phyloP scores from a whole-genome alignment of 495 filamentous ascomycete genomes.

The Lasiosphaeria hispida region DNA sequence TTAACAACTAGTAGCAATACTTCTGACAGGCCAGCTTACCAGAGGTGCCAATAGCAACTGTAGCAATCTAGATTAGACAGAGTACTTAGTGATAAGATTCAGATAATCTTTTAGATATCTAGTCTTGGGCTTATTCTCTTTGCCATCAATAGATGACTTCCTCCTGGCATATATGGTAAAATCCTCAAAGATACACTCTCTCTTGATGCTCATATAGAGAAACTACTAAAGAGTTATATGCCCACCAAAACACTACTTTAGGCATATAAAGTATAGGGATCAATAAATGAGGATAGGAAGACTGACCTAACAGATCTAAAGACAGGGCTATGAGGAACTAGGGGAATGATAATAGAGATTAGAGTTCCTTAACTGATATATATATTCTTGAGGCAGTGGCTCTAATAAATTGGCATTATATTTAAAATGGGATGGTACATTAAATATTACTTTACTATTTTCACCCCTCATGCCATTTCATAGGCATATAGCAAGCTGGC shows the following conservation, averaged over 20 bases:
- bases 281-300: background rate
- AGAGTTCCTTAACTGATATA: background rate
- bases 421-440: no score
- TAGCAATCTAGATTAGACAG: constrained; percentile 7
- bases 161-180: constrained; percentile 8
- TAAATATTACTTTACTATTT: no score
- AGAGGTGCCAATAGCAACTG: constrained; percentile 1
- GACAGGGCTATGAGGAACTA: background rate
- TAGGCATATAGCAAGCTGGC: no score
- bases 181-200: constrained; percentile 6
- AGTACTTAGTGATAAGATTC: constrained; percentile 10
- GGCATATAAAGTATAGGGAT: background rate
- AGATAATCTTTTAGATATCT: constrained; percentile 1
- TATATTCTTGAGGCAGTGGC: no score
- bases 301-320: background rate
- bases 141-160: background rate
- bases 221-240: background rate
- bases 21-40: constrained; percentile 2
- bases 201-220: constrained; percentile 7
- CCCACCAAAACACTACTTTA: background rate
- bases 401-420: no score
- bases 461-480: no score
- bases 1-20: constrained; percentile 5
- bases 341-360: background rate
- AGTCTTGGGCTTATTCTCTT: constrained; percentile 3